Evolutionary conservation across 192 early-diverging fungal genomes (phyloP).

Genomic region (Phycomyces nitens): DNA sequence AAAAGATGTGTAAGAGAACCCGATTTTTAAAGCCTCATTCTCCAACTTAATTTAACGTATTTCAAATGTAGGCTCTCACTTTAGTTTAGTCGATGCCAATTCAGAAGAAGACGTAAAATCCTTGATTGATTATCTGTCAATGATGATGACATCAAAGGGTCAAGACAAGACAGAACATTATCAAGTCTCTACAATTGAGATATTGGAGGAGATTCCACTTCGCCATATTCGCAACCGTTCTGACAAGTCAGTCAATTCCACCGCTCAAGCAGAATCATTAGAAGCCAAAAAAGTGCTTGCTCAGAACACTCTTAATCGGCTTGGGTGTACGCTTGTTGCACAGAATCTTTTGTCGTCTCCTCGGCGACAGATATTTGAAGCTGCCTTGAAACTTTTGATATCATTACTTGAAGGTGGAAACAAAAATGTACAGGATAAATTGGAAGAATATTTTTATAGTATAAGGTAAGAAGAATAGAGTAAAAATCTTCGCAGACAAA

Average conservation of each 20-base stretch:
- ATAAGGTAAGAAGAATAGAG: neutral
- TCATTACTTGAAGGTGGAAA: slow-evolving; percentile 23
- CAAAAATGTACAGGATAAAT: slow-evolving; percentile 18
- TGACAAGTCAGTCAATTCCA: neutral
- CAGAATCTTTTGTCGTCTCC: slow-evolving; percentile 25
- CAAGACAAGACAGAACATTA: slow-evolving; percentile 17
- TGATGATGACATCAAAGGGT: slow-evolving; percentile 11
- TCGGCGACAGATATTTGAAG: slow-evolving; percentile 12
- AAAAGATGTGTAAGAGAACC: slow-evolving; percentile 14
- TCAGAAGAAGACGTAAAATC: slow-evolving; percentile 14
- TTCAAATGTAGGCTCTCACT: slow-evolving; percentile 15
- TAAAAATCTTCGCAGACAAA: neutral
- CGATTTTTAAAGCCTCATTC: neutral
- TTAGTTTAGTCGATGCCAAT: slow-evolving; percentile 3
- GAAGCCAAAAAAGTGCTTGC: slow-evolving; percentile 16
- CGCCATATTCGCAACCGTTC: slow-evolving; percentile 10
- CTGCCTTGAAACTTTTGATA: slow-evolving; percentile 15
- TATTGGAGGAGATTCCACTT: slow-evolving; percentile 16
- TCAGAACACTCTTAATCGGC: slow-evolving; percentile 17
- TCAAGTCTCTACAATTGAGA: slow-evolving; percentile 18
- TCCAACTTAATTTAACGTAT: neutral
- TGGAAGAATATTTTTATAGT: slow-evolving; percentile 26
- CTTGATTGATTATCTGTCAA: slow-evolving; percentile 18
- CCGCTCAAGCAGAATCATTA: neutral
- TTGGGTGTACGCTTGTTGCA: slow-evolving; percentile 19